Evolutionary conservation across 345 rosid genomes (phyloP), one percentile per base, ranked within the genome.

Genomic region (Cardamine occulta): DNA sequence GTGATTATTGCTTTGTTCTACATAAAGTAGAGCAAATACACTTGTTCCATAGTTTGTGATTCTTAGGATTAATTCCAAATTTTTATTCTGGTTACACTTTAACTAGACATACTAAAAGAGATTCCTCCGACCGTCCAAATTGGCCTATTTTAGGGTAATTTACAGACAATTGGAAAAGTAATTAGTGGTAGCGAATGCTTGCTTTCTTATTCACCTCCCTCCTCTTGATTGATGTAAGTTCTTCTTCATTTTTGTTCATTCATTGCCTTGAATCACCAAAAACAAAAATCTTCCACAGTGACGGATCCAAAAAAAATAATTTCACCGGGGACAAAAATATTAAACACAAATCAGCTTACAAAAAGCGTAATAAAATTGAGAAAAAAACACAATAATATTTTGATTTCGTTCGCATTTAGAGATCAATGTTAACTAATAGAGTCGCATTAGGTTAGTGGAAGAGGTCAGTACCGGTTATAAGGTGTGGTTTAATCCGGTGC

Each of bases 161-260:
- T 53, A 52, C 14, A 62, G 63, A 75, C 21, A 60, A 53, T 18
- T 53, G 37, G 21, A 8, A 53, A 68, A 44, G 7, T 42, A 61
- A 52, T 31, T 42, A 61, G 64, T 64, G 58, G 74, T 24, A 51
- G 63, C 61, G 63, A 75, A 75, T 67, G 72, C 78, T 66, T 75
- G 54, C 51, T 47, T 66, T 66, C 52, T 47, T 39, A 7, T 66
- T 65, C 72, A 55, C 47, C 37, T 73, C 63, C 24, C 13, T 63
- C 4, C n/a, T 63, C 53, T 62, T 62, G 23, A 64, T 51, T 58
- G 35, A 72, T 35, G 28, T 72, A 32, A n/a, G 7, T 17, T 73
- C 1, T 61, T 61, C 60, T 40, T 53, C 5, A 28, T 7, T 64
- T 24, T n/a, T 49, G 17, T 34, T 48, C 39, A 60, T 60, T 48